Base-by-base conservation (phyloP, 208 protist genomes). In the Acanthamoeba healyi region DNA sequence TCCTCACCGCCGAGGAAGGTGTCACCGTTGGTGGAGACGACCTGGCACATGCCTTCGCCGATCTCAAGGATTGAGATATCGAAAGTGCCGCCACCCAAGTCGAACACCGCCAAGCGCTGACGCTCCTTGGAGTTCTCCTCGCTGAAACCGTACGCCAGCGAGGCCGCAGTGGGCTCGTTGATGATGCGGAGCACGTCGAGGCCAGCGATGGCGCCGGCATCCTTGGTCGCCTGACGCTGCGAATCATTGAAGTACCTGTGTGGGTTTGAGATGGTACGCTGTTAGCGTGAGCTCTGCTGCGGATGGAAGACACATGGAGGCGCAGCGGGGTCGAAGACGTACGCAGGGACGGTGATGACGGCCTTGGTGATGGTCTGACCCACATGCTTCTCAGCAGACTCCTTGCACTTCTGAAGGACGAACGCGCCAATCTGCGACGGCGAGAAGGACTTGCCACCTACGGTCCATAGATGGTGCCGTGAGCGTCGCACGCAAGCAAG, bases 1-100 rank as follows among this genome's bases (percentile, higher is more conserved):
- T 99, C 99, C 96, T 99, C 99, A 58, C 95, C 99, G 74, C 99
- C 99, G 17, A 99, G 97, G 96, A 99, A 99, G 26, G 99, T 99
- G 97, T 99, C 99, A 79, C 99, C 99, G 96, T 99, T 99, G 56
- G 99, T 99, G 84, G 97, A 96, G 93, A 98, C 97, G 19, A 99
- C 99, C 96, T 99, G 98, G 95, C 99, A 99, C 26, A 99, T 98
- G 84, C 99, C 99, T 46, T 97, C 49, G 98, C 99, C 44, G 98
- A 97, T n/a, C 97, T 99, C 97, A 0, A 99, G 97, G 86, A 99
- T 98, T 12, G 99, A 99, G 91, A 99, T 97, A 98, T 99, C 99
- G 97, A 99, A 99, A n/a, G 99, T 99, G 87, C 99, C 99, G 94
- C 99, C 99, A 86, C 98, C 98, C 7, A 99, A 86, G 96, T 98